Percentiles rank a stretch among this genome's conserved stretches.
Evolutionary conservation across 176 grass and related monocot species (phyloP).

Genomic region (Poa pratensis): DNA sequence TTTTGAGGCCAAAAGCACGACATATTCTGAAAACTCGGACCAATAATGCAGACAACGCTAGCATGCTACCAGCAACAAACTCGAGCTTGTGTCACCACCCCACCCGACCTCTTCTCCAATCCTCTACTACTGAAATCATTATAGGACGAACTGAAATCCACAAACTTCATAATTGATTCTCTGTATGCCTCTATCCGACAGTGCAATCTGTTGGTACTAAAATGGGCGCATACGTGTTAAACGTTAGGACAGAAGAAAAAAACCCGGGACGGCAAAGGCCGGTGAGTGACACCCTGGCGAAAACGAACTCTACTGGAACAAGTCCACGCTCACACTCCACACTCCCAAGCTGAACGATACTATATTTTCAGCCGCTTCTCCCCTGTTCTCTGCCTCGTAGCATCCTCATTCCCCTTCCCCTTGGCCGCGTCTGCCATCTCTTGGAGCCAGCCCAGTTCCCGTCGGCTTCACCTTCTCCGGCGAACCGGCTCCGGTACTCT

Average conservation of each 20-base stretch:
- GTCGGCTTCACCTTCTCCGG: background rate
- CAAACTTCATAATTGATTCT: too few relatives aligned
- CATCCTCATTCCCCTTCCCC: background rate
- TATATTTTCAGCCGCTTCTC: background rate
- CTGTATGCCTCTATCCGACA: too few relatives aligned
- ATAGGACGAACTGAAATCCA: too few relatives aligned
- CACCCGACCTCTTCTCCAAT: too few relatives aligned
- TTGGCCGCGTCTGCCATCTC: background rate
- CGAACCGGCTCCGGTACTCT: background rate
- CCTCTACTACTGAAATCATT: too few relatives aligned
- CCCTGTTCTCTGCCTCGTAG: background rate
- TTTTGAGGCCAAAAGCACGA: too few relatives aligned
- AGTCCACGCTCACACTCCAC: conserved; percentile 6
- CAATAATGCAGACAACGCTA: too few relatives aligned
- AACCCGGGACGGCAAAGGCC: background rate
- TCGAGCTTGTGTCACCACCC: background rate
- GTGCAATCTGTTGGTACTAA: background rate
- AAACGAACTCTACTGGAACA: background rate
- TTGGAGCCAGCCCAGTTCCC: background rate
- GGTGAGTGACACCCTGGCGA: background rate
- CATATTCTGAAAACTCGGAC: too few relatives aligned
- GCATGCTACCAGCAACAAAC: background rate
- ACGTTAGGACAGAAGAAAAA: background rate
- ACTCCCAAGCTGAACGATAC: background rate
- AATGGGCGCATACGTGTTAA: background rate